Conservation (phyloP, 305 asterid genomes). For the Striga hermonthica region DNA sequence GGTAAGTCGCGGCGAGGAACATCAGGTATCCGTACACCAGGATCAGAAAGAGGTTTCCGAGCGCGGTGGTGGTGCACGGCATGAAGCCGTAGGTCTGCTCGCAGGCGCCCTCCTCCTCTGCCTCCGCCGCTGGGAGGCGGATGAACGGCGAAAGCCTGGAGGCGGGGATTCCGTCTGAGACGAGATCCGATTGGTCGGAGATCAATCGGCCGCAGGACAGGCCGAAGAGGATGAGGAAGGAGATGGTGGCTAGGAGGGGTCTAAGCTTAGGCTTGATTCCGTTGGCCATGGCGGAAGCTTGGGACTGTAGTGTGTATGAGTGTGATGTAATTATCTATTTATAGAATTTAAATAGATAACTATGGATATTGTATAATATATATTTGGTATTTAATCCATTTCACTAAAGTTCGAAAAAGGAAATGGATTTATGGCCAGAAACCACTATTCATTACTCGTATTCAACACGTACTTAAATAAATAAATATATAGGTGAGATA, state of each 20-base stretch:
- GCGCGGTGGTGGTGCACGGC: slow-evolving; percentile 79
- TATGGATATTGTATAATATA: too few species aligned
- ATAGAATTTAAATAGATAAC: too few species aligned
- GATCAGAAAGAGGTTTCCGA: slow-evolving; percentile 69
- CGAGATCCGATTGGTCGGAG: slow-evolving; percentile 43
- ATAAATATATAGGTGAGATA: too few species aligned
- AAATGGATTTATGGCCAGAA: too few species aligned
- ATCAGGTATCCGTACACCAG: slow-evolving; percentile 76
- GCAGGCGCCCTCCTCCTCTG: slow-evolving; percentile 42
- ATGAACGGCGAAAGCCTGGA: slow-evolving; percentile 32
- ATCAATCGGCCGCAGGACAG: slow-evolving; percentile 48
- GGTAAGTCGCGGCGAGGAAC: slow-evolving; percentile 80
- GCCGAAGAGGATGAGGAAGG: slow-evolving; percentile 48
- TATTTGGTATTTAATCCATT: too few species aligned
- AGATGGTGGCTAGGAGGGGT: slow-evolving; percentile 32
- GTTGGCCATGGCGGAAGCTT: slow-evolving; percentile 33
- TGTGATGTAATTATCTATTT: background rate
- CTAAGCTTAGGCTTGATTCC: slow-evolving; percentile 32
- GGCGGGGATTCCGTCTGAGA: slow-evolving; percentile 47
- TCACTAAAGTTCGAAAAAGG: too few species aligned
- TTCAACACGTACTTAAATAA: too few species aligned
- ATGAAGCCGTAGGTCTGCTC: slow-evolving; percentile 88
- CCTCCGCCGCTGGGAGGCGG: slow-evolving; percentile 45
- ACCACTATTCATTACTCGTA: too few species aligned
- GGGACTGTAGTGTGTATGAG: background rate